Evolutionary conservation across 345 rosid species (phyloP), one percentile per base, ranked within the genome.

Genomic region (Salix exigua): DNA sequence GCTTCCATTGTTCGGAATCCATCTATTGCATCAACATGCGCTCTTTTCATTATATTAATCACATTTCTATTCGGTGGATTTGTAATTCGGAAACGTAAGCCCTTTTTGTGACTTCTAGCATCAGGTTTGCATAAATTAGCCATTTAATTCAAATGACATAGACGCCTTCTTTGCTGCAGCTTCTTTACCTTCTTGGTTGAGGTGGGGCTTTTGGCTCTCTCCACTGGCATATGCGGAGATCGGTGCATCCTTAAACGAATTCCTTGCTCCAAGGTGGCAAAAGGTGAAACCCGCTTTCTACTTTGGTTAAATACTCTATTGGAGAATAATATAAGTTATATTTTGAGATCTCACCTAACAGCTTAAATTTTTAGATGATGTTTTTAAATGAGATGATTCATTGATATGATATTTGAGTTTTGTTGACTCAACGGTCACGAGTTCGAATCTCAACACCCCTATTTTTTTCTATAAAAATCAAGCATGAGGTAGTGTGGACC

Each of bases 261-360:
- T 89, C 73, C 92, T 79, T 0, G 82, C 88, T 30, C 92, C 85
- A 18, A 78, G 90, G 71, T 89, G 92, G 92, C 82, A 81, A 75
- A 69, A 89, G 88, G 91, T 87, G 72, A 77, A 58, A 38, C 30
- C 31, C 38, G 37, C 38, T 70, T 44, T 31, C 26, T 65, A 44
- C 17, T 28, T n/a, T 40, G 19, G 4, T 35, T 30, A 61, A 46
- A 48, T 50, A n/a, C 37, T 35, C 5, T 35, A 0, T 35, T 35
- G 5, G 37, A 33, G 0, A 33, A 33, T 35, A 35, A 35, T 35
- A 35, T 35, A 35, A 5, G 0, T 35, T 0, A 35, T 35, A 35
- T 35, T 35, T 35, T 35, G 7, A 4, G 1, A 0, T 5, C 0
- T 5, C 0, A 35, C 7, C 0, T 35, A 5, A 5, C 0, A 35